These are phyloP conservation scores for Artemisia annua DNA, from an alignment of 129 eudicot genomes.

Conservation along the genomic window DNA sequence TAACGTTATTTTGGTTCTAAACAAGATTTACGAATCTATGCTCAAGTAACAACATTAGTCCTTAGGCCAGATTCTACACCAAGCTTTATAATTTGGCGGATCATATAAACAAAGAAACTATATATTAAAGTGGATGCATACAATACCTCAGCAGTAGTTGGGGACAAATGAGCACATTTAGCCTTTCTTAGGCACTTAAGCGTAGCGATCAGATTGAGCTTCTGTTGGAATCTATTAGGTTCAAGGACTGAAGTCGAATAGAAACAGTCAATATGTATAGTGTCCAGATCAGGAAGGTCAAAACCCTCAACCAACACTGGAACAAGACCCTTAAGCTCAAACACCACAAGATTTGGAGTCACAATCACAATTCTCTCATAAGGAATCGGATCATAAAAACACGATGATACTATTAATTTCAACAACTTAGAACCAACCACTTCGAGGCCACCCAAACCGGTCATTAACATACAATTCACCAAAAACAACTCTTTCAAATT, in stretches of 20 bases:
- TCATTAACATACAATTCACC: constrained; percentile 25
- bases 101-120: no score
- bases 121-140: no score
- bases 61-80: no score
- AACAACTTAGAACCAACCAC: constrained; percentile 16
- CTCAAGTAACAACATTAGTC: no score
- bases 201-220: constrained; percentile 19
- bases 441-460: constrained; percentile 18
- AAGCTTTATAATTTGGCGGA: no score
- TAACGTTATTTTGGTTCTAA: no score
- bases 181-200: no score
- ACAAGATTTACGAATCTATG: no score
- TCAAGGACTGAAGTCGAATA: not conserved
- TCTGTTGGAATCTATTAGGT: constrained; percentile 1
- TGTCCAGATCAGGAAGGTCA: constrained; percentile 23
- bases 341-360: constrained; percentile 18
- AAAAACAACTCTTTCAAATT: constrained; percentile 29
- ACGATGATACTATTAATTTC: constrained; percentile 22
- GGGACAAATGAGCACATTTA: no score
- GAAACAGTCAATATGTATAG: constrained; percentile 22
- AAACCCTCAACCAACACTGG: constrained; percentile 7
- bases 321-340: constrained; percentile 29
- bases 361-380: constrained; percentile 23
- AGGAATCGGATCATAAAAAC: constrained; percentile 33
- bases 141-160: no score